Evolutionary conservation across 257 asterid species (phyloP), one percentile per base, ranked within the genome.

Genomic region (Hygrophila difformis): DNA sequence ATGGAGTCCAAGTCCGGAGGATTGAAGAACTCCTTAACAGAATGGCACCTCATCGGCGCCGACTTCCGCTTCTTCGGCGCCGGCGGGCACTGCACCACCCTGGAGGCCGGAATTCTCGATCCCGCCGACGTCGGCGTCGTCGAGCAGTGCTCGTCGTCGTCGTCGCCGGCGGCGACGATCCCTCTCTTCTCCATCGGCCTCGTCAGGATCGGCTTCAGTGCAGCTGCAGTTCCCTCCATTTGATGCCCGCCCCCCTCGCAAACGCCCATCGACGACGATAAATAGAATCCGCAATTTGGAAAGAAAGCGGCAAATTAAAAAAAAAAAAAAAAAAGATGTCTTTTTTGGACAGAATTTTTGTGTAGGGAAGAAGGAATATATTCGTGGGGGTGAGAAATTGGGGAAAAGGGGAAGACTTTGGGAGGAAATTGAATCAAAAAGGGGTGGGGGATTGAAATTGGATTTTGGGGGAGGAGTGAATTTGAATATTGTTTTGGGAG

Each of bases 1-100:
- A 60, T 44, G 0, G 69, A 24, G 39, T 72, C 79, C 40, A 67
- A 62, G 47, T 72, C 79, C 14, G 75, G 72, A 0, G 70, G 72
- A 23, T 18, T 21, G 41, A 67, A 72, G 37, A 63, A 67, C 45
- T 64, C 62, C 16, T 36, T 53, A 29, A 45, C 59, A 2, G 37
- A 6, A 2, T 9, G 3, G 51, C 63, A 59, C 7, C 47, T 51
- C 0, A 56, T 42, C 18, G 66, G 41, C 15, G 36, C 53, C 17
- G 68, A 28, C 12, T 67, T 72, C 12, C 59, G 69, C 60, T 67
- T 72, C 65, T 61, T 72, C 0, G 72, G 75, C 1, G 79, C 61
- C 34, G 74, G 74, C 2, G 79, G 79, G 21, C 79, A 72, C 6
- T 52, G 2, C 67, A 64, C 17, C 7, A 26, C 31, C n/a, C n/a